These are phyloP conservation scores for Aspergillus arachidicola DNA, from an alignment of 2,329 filamentous ascomycete genomes.

Conservation along the genomic window DNA sequence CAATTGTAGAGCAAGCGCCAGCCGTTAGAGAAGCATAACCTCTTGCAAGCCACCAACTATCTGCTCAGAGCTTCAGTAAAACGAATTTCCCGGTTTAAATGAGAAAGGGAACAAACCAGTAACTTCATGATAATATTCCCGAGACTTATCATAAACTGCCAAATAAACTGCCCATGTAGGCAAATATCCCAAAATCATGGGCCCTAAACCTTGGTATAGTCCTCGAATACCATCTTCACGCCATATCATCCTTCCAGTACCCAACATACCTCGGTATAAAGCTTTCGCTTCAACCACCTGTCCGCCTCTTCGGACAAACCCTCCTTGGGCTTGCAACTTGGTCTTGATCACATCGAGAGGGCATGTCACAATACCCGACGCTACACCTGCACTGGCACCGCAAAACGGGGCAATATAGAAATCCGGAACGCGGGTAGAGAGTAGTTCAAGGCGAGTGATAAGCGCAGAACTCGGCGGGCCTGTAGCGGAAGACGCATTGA, in stretches of 20 bases:
- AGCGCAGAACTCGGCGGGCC: slow-evolving; percentile 34
- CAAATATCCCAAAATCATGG: slow-evolving; percentile 92
- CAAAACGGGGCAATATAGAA: slow-evolving; percentile 76
- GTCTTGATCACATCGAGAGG: slow-evolving; percentile 99
- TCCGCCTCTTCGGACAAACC: slow-evolving; percentile 60
- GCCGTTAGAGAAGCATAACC: slow-evolving; percentile 89
- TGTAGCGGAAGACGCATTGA: slow-evolving; percentile 32
- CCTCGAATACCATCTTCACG: slow-evolving; percentile 83
- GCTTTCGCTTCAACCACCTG: slow-evolving; percentile 48
- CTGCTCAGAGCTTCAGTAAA: slow-evolving; percentile 45
- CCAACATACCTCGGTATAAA: slow-evolving; percentile 82
- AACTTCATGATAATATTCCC: slow-evolving; percentile 69
- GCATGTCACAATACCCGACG: slow-evolving; percentile 91
- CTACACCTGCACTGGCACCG: slow-evolving; percentile 86
- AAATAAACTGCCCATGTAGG: slow-evolving; percentile 99
- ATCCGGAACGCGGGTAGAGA: slow-evolving; percentile 54
- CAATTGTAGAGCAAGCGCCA: slow-evolving; percentile 88
- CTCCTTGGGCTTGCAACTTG: slow-evolving; percentile 92
- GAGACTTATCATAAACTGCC: slow-evolving; percentile 90
- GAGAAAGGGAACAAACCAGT: slow-evolving; percentile 55
- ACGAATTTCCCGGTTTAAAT: background rate
- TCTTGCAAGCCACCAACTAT: slow-evolving; percentile 76
- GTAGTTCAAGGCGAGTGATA: slow-evolving; percentile 41
- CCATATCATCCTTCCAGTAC: slow-evolving; percentile 85
- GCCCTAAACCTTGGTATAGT: slow-evolving; percentile 89